A percentile compares a stretch with the other conserved stretches of the same genome.
Conservation (phyloP, 176 grass and related monocot genomes). For the Aegilops umbellulata region DNA sequence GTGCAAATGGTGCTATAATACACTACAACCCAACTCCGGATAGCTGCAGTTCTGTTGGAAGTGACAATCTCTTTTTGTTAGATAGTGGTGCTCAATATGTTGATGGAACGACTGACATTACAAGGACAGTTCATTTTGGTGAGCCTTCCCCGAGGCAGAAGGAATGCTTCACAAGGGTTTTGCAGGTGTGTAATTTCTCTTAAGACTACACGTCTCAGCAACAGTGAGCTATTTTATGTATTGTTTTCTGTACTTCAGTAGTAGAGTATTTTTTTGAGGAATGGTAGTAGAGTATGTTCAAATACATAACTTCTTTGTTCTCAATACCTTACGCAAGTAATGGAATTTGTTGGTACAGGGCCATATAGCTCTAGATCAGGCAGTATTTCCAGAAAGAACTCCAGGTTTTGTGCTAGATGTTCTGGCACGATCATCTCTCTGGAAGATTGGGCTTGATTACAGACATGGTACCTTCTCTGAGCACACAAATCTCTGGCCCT, state of each 20-base stretch:
- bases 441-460: conserved; percentile 98
- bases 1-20: conserved; percentile 98
- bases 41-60: conserved; percentile 70
- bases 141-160: conserved; percentile 70
- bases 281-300: not conserved
- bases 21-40: conserved; percentile 75
- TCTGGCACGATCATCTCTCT: conserved; percentile 86
- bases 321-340: not conserved
- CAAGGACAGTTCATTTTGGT: conserved; percentile 96
- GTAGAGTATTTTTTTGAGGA: not conserved
- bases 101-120: conserved; percentile 97
- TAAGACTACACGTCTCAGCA: not conserved
- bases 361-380: conserved; percentile 94
- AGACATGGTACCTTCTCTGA: conserved; percentile 65
- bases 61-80: conserved; percentile 85
- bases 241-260: not conserved
- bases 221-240: conserved; percentile 10
- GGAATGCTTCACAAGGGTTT: conserved; percentile 96
- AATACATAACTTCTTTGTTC: not conserved
- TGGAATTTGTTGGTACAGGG: conserved; percentile 50
- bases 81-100: conserved; percentile 98
- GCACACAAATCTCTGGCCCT: not conserved
- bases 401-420: conserved; percentile 96
- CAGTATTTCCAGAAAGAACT: conserved; percentile 85
- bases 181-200: conserved; percentile 61